phyloP scores from a whole-genome alignment of 2,329 filamentous ascomycete genomes.

The Coniella vitis region DNA sequence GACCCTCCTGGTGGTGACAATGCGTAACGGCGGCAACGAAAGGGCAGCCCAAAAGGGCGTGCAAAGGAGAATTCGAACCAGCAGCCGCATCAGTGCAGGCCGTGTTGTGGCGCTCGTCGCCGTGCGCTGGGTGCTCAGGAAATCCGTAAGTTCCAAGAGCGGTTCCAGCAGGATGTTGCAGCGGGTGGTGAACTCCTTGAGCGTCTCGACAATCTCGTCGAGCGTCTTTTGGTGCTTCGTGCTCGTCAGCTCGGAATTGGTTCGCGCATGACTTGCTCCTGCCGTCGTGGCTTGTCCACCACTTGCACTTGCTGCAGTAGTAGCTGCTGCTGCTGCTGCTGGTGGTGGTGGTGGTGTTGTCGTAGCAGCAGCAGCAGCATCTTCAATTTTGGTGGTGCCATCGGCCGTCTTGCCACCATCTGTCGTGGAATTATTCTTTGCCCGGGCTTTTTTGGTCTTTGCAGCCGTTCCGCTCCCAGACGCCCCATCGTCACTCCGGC shows the following conservation, averaged over 20 bases:
- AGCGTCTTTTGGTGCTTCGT: slow-evolving; percentile 86
- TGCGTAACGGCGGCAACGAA: slow-evolving; percentile 72
- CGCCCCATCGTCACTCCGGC: slow-evolving; percentile 50
- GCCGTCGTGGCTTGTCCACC: slow-evolving; percentile 22
- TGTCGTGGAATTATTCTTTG: slow-evolving; percentile 5
- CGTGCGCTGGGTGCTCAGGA: slow-evolving; percentile 82
- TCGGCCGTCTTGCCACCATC: slow-evolving; percentile 21
- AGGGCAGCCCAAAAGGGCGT: slow-evolving; percentile 83
- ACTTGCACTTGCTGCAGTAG: slow-evolving; percentile 1
- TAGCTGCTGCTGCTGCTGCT: no score
- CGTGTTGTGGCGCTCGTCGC: slow-evolving; percentile 86
- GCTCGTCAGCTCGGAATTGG: slow-evolving; percentile 51
- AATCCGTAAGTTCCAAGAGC: slow-evolving; percentile 81
- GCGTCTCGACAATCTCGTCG: slow-evolving; percentile 92
- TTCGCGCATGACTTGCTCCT: slow-evolving; percentile 32
- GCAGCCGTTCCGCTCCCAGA: slow-evolving; percentile 24
- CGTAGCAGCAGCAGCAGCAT: slow-evolving; percentile 4
- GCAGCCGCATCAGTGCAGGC: slow-evolving; percentile 81
- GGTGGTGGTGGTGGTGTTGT: no score
- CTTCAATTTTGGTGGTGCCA: slow-evolving; percentile 22
- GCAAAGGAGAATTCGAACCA: slow-evolving; percentile 80
- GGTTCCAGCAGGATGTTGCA: slow-evolving; percentile 92
- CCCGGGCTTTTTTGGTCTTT: slow-evolving; percentile 12
- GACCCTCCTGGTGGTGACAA: slow-evolving; percentile 82
- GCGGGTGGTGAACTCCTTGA: slow-evolving; percentile 82